A percentile compares a stretch with the other conserved stretches of the same genome.
Conservation (phyloP, 495 filamentous ascomycete genomes). For the Penicillium angulare region DNA sequence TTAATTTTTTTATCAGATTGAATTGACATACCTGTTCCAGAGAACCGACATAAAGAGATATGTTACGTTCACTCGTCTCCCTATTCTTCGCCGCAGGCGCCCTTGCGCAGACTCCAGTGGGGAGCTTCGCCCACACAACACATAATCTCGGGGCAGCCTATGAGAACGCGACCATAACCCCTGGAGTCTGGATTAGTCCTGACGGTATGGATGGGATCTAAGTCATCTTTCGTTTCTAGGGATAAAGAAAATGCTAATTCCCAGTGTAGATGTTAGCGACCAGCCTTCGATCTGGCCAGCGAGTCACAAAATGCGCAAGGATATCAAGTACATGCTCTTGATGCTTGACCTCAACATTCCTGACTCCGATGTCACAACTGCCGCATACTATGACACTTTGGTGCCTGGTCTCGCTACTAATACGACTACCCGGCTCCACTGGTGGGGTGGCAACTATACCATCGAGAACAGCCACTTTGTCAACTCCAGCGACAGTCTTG, state of each 20-base stretch:
- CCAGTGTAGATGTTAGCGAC: not conserved
- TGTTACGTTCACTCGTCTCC: not conserved
- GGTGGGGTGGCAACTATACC: constrained; percentile 10
- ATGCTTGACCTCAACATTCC: constrained; percentile 10
- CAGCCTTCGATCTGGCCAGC: constrained; percentile 1
- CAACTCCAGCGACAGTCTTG: constrained; percentile 5
- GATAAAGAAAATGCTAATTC: not conserved
- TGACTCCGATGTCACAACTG: constrained; percentile 7
- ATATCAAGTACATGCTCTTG: constrained; percentile 5
- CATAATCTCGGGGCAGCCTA: constrained; percentile 1
- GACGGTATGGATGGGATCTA: not conserved
- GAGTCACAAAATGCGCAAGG: not conserved
- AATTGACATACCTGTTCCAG: no score
- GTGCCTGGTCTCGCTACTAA: not conserved
- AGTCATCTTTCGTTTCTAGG: not conserved
- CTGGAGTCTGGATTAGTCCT: constrained; percentile 5
- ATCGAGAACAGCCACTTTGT: constrained; percentile 3
- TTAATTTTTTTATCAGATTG: no score
- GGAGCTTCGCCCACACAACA: not conserved
- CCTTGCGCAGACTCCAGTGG: constrained; percentile 6
- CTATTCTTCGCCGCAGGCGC: not conserved
- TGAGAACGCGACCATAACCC: constrained; percentile 4
- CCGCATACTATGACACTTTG: constrained; percentile 3
- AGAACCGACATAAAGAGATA: not conserved
- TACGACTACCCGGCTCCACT: constrained; percentile 8